A percentile compares a stretch with the other conserved stretches of the same genome.
Evolutionary conservation across 139 green algal species (phyloP).

Genomic region (Raphidocelis subcapitata): DNA sequence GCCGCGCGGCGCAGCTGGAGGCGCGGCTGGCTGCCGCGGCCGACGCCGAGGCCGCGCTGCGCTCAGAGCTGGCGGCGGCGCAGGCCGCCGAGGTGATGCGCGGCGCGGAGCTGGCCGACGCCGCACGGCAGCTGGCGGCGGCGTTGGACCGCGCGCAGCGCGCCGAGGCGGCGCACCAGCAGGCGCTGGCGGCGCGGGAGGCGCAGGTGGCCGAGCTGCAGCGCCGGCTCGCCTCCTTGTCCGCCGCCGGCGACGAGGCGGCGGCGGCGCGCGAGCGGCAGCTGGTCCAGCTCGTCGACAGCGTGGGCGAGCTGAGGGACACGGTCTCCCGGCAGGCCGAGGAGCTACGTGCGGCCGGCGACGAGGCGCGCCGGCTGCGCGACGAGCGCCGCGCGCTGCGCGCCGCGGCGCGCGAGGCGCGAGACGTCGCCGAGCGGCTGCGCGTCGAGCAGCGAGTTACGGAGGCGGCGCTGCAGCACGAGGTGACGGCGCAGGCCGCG

Average conservation of each 20-base stretch:
- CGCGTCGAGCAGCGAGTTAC: neutral
- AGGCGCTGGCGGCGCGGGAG: slow-evolving; percentile 16
- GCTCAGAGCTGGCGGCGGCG: slow-evolving; percentile 31
- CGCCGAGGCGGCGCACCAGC: neutral
- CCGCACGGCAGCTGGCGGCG: neutral
- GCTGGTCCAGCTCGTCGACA: slow-evolving; percentile 15
- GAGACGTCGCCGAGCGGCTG: too few species aligned
- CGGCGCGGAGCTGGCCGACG: slow-evolving; percentile 18
- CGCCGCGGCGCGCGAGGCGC: too few species aligned
- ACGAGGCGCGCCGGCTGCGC: too few species aligned
- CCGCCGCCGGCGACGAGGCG: too few species aligned
- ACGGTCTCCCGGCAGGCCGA: neutral
- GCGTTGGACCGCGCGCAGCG: slow-evolving; percentile 7
- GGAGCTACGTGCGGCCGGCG: too few species aligned
- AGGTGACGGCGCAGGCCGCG: slow-evolving; percentile 13
- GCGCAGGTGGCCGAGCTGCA: slow-evolving; percentile 3
- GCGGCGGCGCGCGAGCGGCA: slow-evolving; percentile 1
- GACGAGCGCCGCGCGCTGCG: too few species aligned
- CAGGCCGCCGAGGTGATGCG: neutral
- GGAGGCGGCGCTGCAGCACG: slow-evolving; percentile 19
- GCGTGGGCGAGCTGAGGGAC: slow-evolving; percentile 15
- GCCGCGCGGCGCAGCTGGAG: slow-evolving; percentile 9
- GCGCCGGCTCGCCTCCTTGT: neutral
- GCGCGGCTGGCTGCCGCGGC: neutral
- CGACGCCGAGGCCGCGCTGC: neutral